phyloP scores from a whole-genome alignment of 2,329 filamentous ascomycete genomes.

The Epichloe sibirici region DNA sequence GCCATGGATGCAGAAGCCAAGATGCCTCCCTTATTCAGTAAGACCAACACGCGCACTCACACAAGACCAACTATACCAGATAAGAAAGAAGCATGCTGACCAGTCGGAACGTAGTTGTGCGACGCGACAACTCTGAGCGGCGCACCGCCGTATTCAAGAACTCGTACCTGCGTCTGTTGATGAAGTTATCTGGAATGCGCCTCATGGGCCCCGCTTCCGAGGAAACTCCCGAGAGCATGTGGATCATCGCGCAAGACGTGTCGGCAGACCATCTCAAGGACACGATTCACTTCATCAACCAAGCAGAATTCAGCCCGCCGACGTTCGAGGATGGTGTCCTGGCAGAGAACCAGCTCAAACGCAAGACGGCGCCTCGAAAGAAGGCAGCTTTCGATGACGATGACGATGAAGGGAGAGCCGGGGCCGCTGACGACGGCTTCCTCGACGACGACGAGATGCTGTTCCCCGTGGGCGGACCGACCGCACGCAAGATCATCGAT shows the following conservation, averaged over 20 bases:
- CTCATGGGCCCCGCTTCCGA: conserved; percentile 41
- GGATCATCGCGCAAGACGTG: conserved; percentile 61
- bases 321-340: conserved; percentile 62
- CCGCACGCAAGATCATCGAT: conserved; percentile 39
- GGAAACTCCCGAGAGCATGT: conserved; percentile 63
- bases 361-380: conserved; percentile 46
- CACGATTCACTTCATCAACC: conserved; percentile 58
- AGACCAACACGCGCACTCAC: conserved; percentile 9
- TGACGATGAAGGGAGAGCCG: conserved; percentile 34
- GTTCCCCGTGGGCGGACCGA: conserved; percentile 60
- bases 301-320: conserved; percentile 66
- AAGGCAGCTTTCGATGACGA: conserved; percentile 60
- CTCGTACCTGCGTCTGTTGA: conserved; percentile 71
- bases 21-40: conserved; percentile 21
- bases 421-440: conserved; percentile 14
- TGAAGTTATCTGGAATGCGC: conserved; percentile 63
- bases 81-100: conserved; percentile 5
- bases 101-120: conserved; percentile 34
- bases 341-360: conserved; percentile 68
- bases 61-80: not conserved
- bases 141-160: conserved; percentile 78
- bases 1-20: conserved; percentile 15
- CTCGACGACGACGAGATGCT: conserved; percentile 42
- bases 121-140: conserved; percentile 52
- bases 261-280: conserved; percentile 55